Base-by-base conservation (phyloP, 768 basidiomycete genomes). In the Boletus pseudo-olivaceus region DNA sequence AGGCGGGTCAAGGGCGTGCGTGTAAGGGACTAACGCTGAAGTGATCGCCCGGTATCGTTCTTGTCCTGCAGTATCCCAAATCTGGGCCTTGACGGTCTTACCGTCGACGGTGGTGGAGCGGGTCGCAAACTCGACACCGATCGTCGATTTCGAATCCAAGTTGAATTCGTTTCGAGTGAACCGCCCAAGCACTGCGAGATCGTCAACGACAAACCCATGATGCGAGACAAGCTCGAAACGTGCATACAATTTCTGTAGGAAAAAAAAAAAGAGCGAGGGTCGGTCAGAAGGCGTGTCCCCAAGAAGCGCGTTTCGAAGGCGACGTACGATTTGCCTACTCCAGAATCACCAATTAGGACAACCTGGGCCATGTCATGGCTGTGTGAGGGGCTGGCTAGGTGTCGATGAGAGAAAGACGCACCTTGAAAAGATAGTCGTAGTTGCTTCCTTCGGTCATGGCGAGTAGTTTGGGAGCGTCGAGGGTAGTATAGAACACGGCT, bases 121-220 rank as follows among this genome's bases (percentile, higher is more conserved):
- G 39, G 96, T 98, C 4, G 96, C 97, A 65, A 99, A 99, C 75
- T 98, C 96, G 63, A 99, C 96, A 50, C 97, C 96, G 72, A 99
- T 98, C 23, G 97, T 99, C 57, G 96, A 98, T 78, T 98, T 98
- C 41, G 94, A 93, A 69, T 98, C 97, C 62, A 96, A 82, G 78
- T 95, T 97, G 85, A 99, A 99, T 75, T 98, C 95, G 69, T 98
- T 98, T 64, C 95, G 87, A 62, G 97, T 99, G 84, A 99, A 99
- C 68, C 97, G 93, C 76, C 94, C 96, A 71, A 99, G 94, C 75
- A 99, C 97, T 99, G 30, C 6, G 0, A 26, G 15, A 30, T 14
- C 38, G 47, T 66, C 43, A 64, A 38, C 23, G 26, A 50, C 2
- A 39, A 39, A 46, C 9, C 46, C 20, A 9, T 23, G 19, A 9